phyloP scores from a whole-genome alignment of 2,329 filamentous ascomycete genomes.

The Cercospora sp. region DNA sequence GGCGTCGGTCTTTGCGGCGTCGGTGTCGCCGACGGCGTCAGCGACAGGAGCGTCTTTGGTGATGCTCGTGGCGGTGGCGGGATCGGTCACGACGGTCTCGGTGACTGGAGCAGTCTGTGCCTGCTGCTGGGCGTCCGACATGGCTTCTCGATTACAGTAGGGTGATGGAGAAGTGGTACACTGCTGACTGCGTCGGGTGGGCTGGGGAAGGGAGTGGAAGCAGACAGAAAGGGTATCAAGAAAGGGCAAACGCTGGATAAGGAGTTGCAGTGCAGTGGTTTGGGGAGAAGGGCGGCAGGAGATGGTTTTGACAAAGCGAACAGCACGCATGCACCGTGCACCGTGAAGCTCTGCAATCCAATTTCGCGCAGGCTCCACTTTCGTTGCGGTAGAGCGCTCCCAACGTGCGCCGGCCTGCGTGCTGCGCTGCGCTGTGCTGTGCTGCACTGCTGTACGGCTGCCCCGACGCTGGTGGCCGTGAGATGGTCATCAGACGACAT shows the following conservation, averaged over 20 bases:
- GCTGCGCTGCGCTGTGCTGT: background rate
- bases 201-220: background rate
- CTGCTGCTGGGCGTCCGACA: slow-evolving; percentile 33
- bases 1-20: slow-evolving; percentile 43
- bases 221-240: slow-evolving; percentile 2
- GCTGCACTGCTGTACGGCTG: background rate
- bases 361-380: background rate
- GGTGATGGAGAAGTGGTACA: background rate
- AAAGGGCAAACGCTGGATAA: background rate
- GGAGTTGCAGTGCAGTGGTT: background rate
- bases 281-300: background rate
- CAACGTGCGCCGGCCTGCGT: too few relatives aligned
- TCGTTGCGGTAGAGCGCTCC: background rate
- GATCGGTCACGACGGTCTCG: slow-evolving; percentile 32
- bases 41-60: slow-evolving; percentile 42
- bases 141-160: slow-evolving; percentile 16
- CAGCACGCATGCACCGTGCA: background rate
- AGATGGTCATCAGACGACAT: background rate
- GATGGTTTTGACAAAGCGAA: background rate
- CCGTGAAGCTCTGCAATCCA: background rate
- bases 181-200: background rate
- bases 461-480: background rate
- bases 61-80: slow-evolving; percentile 38
- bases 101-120: slow-evolving; percentile 19
- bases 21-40: slow-evolving; percentile 40